Evolutionary conservation across 1,284 basidiomycete genomes (phyloP).

Genomic region (Leccinum cinnamomeum): DNA sequence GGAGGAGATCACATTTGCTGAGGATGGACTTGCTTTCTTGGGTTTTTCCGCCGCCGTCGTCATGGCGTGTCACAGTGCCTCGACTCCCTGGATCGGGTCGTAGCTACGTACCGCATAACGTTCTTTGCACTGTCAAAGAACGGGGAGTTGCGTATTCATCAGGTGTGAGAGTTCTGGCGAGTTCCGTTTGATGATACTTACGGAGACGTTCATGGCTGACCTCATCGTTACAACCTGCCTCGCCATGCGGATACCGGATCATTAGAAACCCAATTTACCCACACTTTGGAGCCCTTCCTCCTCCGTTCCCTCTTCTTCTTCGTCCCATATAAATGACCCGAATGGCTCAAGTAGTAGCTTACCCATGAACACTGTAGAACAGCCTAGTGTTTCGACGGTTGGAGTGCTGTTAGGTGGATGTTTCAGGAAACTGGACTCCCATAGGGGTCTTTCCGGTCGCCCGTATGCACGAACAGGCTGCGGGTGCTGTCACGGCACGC

Average conservation of each 20-base stretch:
- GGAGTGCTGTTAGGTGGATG: too few species aligned
- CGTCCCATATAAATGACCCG: background rate
- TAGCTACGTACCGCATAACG: conserved; percentile 36
- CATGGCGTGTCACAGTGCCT: conserved; percentile 23
- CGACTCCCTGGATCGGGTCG: conserved; percentile 21
- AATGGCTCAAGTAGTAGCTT: too few species aligned
- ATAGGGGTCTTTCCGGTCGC: too few species aligned
- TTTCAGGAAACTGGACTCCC: too few species aligned
- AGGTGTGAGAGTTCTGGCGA: conserved; percentile 22
- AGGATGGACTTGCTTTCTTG: background rate
- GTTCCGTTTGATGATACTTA: conserved; percentile 8
- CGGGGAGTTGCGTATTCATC: conserved; percentile 33
- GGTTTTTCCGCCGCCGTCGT: background rate
- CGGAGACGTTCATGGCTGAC: conserved; percentile 24
- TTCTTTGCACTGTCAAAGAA: conserved; percentile 33
- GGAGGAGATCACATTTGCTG: too few species aligned
- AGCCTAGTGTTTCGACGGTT: background rate
- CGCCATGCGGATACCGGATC: conserved; percentile 33
- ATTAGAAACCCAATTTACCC: conserved; percentile 12
- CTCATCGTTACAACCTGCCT: conserved; percentile 35
- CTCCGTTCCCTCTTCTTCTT: background rate
- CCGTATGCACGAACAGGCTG: background rate
- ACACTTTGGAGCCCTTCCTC: background rate
- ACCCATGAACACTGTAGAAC: background rate
- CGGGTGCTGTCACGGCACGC: too few species aligned